Evolutionary conservation across 805 yeast genomes (phyloP).

Genomic region (Hanseniaspora mollemarum): DNA sequence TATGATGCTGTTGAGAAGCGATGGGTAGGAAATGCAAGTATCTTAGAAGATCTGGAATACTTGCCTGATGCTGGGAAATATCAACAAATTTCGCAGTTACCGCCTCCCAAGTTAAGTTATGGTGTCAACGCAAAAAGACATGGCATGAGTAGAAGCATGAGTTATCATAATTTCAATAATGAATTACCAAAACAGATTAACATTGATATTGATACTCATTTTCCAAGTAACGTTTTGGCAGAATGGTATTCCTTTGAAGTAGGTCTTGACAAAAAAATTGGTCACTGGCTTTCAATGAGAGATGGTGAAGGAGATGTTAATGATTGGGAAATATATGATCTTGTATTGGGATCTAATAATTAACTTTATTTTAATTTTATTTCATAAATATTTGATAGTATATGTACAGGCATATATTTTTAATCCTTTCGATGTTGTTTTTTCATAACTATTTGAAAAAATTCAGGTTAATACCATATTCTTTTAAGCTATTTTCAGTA

Average conservation of each 20-base stretch:
- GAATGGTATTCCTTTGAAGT: slow-evolving; percentile 10
- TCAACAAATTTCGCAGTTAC: background rate
- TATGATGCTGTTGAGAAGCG: slow-evolving; percentile 7
- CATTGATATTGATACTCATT: background rate
- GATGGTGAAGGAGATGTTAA: slow-evolving; percentile 1
- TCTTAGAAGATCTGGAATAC: background rate
- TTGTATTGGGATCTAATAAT: background rate
- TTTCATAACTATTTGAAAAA: slow-evolving; percentile 4
- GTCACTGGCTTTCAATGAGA: background rate
- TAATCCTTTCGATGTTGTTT: background rate
- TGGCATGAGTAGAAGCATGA: background rate
- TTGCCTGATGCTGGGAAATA: slow-evolving; percentile 1
- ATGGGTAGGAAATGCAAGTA: slow-evolving; percentile 7
- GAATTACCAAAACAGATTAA: background rate
- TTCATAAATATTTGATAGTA: no score
- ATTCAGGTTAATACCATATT: background rate
- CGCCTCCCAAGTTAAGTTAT: background rate
- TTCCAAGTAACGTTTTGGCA: background rate
- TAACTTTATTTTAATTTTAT: no score
- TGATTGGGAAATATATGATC: slow-evolving; percentile 13
- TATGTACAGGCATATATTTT: background rate
- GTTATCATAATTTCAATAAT: background rate
- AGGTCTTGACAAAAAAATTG: background rate
- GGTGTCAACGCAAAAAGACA: background rate
- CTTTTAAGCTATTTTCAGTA: background rate